These are phyloP conservation scores for Hericium alpestre DNA, from an alignment of 768 basidiomycete genomes.

Conservation along the genomic window DNA sequence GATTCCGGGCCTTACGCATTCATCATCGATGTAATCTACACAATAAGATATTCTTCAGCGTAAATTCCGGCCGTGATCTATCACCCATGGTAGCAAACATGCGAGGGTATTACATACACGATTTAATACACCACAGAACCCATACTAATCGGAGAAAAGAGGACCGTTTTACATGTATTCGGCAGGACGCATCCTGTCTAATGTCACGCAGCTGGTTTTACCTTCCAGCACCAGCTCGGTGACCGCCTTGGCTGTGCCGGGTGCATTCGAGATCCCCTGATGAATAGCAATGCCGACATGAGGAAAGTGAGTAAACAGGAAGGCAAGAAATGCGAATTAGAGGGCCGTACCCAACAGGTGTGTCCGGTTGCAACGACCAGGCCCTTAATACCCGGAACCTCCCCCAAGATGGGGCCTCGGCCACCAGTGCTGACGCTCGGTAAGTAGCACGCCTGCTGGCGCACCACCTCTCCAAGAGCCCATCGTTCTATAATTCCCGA, in stretches of 20 bases:
- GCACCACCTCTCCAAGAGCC: slow-evolving; percentile 43
- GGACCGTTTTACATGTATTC: too few relatives aligned
- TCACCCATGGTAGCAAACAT: too few relatives aligned
- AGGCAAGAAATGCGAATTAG: background rate
- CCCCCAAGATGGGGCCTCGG: slow-evolving; percentile 60
- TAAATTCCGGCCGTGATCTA: too few relatives aligned
- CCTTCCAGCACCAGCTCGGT: slow-evolving; percentile 65
- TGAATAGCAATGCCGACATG: slow-evolving; percentile 3
- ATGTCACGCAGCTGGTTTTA: slow-evolving; percentile 43
- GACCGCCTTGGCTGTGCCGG: slow-evolving; percentile 70
- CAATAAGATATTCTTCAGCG: too few relatives aligned
- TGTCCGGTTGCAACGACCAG: slow-evolving; percentile 70
- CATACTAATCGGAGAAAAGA: too few relatives aligned
- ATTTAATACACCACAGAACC: too few relatives aligned
- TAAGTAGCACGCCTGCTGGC: slow-evolving; percentile 67
- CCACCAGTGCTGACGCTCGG: slow-evolving; percentile 49
- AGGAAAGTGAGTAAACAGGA: background rate
- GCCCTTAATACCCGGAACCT: slow-evolving; percentile 43
- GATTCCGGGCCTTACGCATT: too few relatives aligned
- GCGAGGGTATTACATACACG: too few relatives aligned
- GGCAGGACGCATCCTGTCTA: slow-evolving; percentile 30
- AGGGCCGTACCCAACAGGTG: slow-evolving; percentile 57
- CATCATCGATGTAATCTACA: too few relatives aligned
- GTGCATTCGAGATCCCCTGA: slow-evolving; percentile 73
- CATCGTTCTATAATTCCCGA: slow-evolving; percentile 30